These are phyloP conservation scores for Rhizophagus sp. DNA, from an alignment of 192 early-diverging fungal genomes.

Conservation along the genomic window DNA sequence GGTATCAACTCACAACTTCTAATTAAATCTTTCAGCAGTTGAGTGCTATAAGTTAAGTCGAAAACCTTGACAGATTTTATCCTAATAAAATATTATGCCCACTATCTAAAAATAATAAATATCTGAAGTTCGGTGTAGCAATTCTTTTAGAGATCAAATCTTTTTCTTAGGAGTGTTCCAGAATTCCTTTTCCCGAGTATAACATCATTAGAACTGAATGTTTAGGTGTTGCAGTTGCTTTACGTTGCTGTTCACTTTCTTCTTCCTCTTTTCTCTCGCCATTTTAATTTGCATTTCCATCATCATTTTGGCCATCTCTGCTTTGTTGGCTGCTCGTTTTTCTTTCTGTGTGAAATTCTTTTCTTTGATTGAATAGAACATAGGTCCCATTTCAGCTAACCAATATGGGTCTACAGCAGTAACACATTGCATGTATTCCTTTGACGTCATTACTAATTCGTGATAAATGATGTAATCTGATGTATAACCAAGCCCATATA, in stretches of 20 bases:
- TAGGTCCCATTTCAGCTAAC: slow-evolving; percentile 96
- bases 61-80: too few species aligned
- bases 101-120: too few species aligned
- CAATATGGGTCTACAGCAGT: slow-evolving; percentile 93
- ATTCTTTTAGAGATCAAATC: slow-evolving; percentile 39
- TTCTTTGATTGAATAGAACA: slow-evolving; percentile 93
- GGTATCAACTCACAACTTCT: too few species aligned
- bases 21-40: too few species aligned
- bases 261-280: slow-evolving; percentile 53
- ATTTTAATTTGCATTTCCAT: slow-evolving; percentile 63
- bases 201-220: slow-evolving; percentile 46
- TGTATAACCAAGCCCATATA: slow-evolving; percentile 80
- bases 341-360: slow-evolving; percentile 70
- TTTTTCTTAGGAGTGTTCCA: slow-evolving; percentile 39
- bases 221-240: slow-evolving; percentile 33
- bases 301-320: slow-evolving; percentile 53
- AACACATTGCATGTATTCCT: slow-evolving; percentile 99
- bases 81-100: too few species aligned
- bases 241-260: slow-evolving; percentile 33
- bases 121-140: too few species aligned
- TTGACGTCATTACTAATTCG: slow-evolving; percentile 94
- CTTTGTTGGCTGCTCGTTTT: slow-evolving; percentile 57
- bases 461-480: slow-evolving; percentile 98
- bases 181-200: slow-evolving; percentile 50
- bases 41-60: too few species aligned